A percentile compares a stretch with the other conserved stretches of the same genome.
phyloP scores from a whole-genome alignment of 768 basidiomycete genomes.

The Chalciporus chontae region DNA sequence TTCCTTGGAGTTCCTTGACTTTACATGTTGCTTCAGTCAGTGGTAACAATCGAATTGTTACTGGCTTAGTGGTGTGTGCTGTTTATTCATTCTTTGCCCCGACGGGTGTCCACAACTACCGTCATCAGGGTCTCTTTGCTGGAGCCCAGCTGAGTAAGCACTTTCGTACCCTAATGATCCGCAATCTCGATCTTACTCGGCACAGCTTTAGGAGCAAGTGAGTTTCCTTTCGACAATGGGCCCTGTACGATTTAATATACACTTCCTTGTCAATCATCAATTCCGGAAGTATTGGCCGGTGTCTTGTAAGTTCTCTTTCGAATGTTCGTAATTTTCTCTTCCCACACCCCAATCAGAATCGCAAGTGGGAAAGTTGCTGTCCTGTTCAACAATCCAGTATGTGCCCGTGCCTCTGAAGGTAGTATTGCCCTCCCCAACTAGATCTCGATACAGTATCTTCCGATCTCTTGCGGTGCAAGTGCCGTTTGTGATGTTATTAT shows the following conservation, averaged over 20 bases:
- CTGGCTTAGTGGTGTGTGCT: background rate
- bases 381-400: background rate
- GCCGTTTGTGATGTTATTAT: slow-evolving; percentile 3
- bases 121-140: background rate
- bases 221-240: background rate
- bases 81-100: background rate
- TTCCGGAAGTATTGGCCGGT: background rate
- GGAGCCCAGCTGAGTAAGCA: background rate
- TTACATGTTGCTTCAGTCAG: background rate
- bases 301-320: background rate
- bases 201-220: background rate
- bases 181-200: background rate
- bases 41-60: background rate
- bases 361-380: background rate
- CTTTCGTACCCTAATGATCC: no score
- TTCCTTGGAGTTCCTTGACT: background rate
- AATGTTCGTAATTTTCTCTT: background rate
- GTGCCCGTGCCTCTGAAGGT: background rate
- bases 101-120: background rate
- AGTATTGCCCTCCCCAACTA: no score
- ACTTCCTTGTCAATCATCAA: no score
- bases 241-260: background rate
- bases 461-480: background rate
- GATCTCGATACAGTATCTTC: no score
- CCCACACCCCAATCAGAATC: background rate